Conservation (phyloP, 192 early-diverging fungal genomes). For the Coemansia sp. region DNA sequence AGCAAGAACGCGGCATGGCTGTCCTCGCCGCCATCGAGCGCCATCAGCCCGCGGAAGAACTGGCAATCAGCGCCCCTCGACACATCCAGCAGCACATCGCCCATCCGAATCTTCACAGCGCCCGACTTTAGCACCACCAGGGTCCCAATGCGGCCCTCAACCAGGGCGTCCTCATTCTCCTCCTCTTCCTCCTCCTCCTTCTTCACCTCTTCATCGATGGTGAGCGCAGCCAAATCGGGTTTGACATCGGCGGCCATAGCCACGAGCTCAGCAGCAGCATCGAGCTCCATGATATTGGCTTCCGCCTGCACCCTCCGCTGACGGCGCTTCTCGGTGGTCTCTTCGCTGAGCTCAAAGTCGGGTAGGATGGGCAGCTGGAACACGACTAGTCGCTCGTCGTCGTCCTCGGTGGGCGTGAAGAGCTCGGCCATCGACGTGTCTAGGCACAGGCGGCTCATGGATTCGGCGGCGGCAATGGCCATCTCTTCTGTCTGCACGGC, state of each 20-base stretch:
- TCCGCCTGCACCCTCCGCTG: slow-evolving; percentile 16
- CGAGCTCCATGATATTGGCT: slow-evolving; percentile 24
- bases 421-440: slow-evolving; percentile 13
- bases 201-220: neutral
- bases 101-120: slow-evolving; percentile 29
- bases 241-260: slow-evolving; percentile 34
- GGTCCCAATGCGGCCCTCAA: slow-evolving; percentile 44
- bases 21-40: slow-evolving; percentile 14
- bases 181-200: slow-evolving; percentile 14
- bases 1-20: slow-evolving; percentile 32
- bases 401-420: neutral
- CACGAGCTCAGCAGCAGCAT: slow-evolving; percentile 7
- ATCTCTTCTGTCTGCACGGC: slow-evolving; percentile 49
- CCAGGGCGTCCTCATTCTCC: neutral
- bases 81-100: slow-evolving; percentile 45
- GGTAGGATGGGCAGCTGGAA: slow-evolving; percentile 32
- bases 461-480: slow-evolving; percentile 28
- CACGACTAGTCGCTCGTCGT: slow-evolving; percentile 26
- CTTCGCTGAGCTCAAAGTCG: slow-evolving; percentile 38
- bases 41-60: slow-evolving; percentile 42
- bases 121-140: slow-evolving; percentile 44
- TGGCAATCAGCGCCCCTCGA: slow-evolving; percentile 39
- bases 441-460: slow-evolving; percentile 16
- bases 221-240: slow-evolving; percentile 16
- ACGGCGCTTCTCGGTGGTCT: slow-evolving; percentile 14